Evolutionary conservation across 2,329 filamentous ascomycete species (phyloP).

Genomic region (Claviceps purpurea): DNA sequence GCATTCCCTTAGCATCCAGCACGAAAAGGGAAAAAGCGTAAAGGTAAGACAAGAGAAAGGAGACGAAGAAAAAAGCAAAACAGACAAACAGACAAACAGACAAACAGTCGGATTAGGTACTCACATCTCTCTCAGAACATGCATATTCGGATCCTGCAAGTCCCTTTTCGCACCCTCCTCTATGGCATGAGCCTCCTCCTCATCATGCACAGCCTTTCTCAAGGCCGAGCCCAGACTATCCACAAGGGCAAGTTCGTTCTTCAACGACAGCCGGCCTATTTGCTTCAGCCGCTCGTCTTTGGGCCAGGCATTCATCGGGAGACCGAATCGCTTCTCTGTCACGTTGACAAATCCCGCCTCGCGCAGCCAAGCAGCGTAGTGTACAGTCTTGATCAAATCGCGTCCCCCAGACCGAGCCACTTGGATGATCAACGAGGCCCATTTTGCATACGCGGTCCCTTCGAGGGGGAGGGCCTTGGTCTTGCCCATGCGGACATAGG

Average conservation of each 20-base stretch:
- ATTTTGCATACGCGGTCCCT: conserved; percentile 9
- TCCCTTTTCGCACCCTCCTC: background rate
- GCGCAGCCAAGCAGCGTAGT: conserved; percentile 15
- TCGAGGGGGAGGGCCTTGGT: background rate
- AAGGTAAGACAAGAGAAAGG: background rate
- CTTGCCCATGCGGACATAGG: conserved; percentile 9
- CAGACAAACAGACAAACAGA: no score
- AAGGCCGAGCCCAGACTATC: background rate
- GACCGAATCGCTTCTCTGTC: conserved; percentile 8
- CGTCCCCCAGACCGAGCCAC: conserved; percentile 8
- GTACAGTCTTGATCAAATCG: conserved; percentile 10
- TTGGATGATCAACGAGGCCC: background rate
- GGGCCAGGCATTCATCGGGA: conserved; percentile 22
- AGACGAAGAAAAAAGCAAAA: no score
- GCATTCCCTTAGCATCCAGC: background rate
- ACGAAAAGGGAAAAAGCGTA: no score
- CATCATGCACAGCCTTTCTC: background rate
- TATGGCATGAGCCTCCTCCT: background rate
- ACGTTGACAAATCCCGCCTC: conserved; percentile 23
- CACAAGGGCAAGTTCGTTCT: background rate
- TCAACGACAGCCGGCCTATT: background rate
- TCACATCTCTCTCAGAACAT: background rate
- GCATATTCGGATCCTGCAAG: background rate
- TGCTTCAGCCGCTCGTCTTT: conserved; percentile 17
- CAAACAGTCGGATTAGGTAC: no score